Base-by-base conservation (phyloP, 1,139 yeast genomes). In the Scheffersomyces cryptocercus region DNA sequence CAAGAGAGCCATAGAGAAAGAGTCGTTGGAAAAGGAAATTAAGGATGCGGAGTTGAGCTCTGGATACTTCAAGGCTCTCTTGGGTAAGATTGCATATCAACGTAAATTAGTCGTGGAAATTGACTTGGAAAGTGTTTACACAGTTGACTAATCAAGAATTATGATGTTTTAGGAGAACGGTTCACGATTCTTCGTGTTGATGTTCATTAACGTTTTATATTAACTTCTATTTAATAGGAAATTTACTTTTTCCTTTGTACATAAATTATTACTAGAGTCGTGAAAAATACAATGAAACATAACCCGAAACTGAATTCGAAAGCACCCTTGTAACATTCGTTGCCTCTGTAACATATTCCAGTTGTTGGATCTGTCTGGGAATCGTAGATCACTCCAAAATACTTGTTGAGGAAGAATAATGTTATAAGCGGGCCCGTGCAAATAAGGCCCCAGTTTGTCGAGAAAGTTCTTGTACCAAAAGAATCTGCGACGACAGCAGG, bases 31-130 rank as follows among this genome's bases (percentile, higher is more conserved):
- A 58, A 72, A 64, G 36, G 71, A 73, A 41, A 77, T 85, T 37
- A 76, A 79, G 40, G 77, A 79, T 49, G 84, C 90, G 24, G 79
- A 79, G 39, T 62, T 80, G 20, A 81, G 88, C 42, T 70, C 76
- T 41, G 73, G 71, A 7, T 88, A 85, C 56, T 88, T 88, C 65
- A 72, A 71, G 24, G 70, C 74, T 14, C 64, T 88, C 47, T 65
- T 77, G 45, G 70, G 70, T 28, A 75, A 76, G 51, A 73, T 83
- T 11, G 59, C 61, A 15, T 62, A 68, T 24, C 88, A 85, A 57
- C 67, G 65, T 45, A 57, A 64, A 6, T 48, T 72, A 35, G 75
- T 84, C 9, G 69, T 70, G 26, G 71, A 72, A 8, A 75, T 82
- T 47, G 82, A 81, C 51, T 66, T 84, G 49, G 88, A 83, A 49